A percentile compares a stretch with the other conserved stretches of the same genome.
Conservation (phyloP, 306 rosid species). For the Parietaria judaica region DNA sequence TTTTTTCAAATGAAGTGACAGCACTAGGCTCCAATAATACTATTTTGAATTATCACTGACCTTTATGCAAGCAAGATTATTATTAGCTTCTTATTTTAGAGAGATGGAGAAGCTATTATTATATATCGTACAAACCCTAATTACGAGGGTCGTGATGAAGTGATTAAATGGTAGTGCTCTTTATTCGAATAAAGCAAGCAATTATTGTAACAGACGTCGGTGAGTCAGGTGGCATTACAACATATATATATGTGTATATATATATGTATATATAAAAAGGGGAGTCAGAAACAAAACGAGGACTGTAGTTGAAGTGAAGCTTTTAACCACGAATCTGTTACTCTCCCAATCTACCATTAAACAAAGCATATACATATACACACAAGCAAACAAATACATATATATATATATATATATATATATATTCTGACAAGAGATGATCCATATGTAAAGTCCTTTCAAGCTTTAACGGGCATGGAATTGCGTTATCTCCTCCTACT, state of each 20-base stretch:
- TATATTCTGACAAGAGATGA: constrained; percentile 26
- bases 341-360: constrained; percentile 7
- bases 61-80: neutral
- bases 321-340: constrained; percentile 19
- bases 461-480: constrained; percentile 13
- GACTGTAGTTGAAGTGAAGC: constrained; percentile 14
- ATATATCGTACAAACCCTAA: neutral
- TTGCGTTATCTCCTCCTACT: constrained; percentile 11
- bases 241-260: neutral
- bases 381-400: neutral
- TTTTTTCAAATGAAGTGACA: constrained; percentile 43
- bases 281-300: constrained; percentile 23
- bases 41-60: neutral
- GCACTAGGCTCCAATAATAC: constrained; percentile 23
- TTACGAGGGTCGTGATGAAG: constrained; percentile 11
- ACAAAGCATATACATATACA: constrained; percentile 5
- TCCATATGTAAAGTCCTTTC: constrained; percentile 23
- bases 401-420: neutral
- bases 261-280: constrained; percentile 8
- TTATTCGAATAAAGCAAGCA: constrained; percentile 16
- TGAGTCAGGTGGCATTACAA: too few relatives aligned
- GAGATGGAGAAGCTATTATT: too few relatives aligned
- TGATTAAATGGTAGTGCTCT: constrained; percentile 7
- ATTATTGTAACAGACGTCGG: constrained; percentile 24
- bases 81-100: too few relatives aligned